Evolutionary conservation across 176 grass and related monocot species (phyloP), one percentile per base, ranked within the genome.

Genomic region (Ensete ventricosum): DNA sequence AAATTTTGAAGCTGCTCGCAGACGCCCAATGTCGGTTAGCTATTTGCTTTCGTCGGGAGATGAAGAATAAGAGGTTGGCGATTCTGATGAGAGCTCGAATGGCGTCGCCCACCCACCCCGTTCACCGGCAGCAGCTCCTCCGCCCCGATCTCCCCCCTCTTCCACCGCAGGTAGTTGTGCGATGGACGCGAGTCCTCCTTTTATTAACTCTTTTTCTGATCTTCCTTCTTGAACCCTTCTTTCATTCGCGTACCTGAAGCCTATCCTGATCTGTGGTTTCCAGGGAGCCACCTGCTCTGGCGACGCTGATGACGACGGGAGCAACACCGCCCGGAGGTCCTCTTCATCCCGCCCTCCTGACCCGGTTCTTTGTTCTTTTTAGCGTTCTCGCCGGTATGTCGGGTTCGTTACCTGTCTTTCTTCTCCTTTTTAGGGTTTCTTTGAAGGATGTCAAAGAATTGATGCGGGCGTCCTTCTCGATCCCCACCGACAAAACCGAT

Each of bases 11-110:
- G 4, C 4, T 43, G 34, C 34, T 43, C 34, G 34, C 34, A 43
- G 34, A 43, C 34, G 3, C 34, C 0, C 34, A 43, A 43, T 65
- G 34, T 75, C 21, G 52, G 52, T 52, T 54, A 1, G 27, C 57
- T 53, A 52, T 43, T 12, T 6, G 74, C 1, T 24, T 55, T 75
- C 26, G 12, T 6, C 16, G 3, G 64, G 29, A 76, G 77, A 96
- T 96, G 93, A 92, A 83, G 79, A 96, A 87, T 66, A 90, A 86
- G 55, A 81, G 79, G 79, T 86, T 92, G 80, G 87, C 92, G 48
- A 82, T 92, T 74, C 84, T 96, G 65, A 84, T 96, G 84, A 85
- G 92, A 78, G 84, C 87, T 58, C 81, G 92, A 27, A 96, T 96
- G 87, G 67, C 79, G 84, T 58, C 57, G 53, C 24, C 49, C 64